phyloP scores from a whole-genome alignment of 345 rosid species.

The Linum tenue region DNA sequence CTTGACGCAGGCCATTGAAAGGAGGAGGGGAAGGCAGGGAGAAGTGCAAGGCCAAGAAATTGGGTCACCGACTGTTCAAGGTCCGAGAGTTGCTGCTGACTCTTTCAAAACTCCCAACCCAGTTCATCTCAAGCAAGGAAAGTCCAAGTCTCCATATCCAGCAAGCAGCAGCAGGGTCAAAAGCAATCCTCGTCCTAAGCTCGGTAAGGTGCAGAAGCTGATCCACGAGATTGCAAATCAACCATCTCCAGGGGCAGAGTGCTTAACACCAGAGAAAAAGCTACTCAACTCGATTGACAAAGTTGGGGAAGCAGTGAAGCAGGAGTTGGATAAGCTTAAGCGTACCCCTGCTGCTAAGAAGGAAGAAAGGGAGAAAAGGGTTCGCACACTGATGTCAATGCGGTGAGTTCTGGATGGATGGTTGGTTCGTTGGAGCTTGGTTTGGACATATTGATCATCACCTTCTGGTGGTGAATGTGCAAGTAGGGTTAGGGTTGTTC shows the following conservation, averaged over 20 bases:
- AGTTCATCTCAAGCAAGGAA: constrained; percentile 20
- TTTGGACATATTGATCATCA: constrained; percentile 14
- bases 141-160: constrained; percentile 40
- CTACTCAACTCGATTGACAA: constrained; percentile 68
- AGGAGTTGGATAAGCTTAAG: constrained; percentile 54
- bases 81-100: constrained; percentile 19
- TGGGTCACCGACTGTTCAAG: constrained; percentile 31
- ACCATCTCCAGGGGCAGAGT: constrained; percentile 36
- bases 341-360: constrained; percentile 60
- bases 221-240: constrained; percentile 41
- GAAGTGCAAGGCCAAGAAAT: constrained; percentile 34
- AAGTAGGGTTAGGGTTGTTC: constrained; percentile 2
- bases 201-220: constrained; percentile 44
- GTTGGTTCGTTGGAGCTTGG: neutral
- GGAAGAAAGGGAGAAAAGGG: constrained; percentile 53
- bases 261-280: constrained; percentile 82
- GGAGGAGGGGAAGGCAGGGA: constrained; percentile 53
- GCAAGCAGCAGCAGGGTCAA: constrained; percentile 18
- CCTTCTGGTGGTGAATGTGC: constrained; percentile 7
- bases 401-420: constrained; percentile 17
- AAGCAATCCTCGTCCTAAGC: constrained; percentile 31
- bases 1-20: constrained; percentile 56
- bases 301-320: constrained; percentile 68
- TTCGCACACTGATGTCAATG: constrained; percentile 70
- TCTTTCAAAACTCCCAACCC: constrained; percentile 22